Evolutionary conservation across 345 rosid genomes (phyloP).

Genomic region (Lepidium sativum): DNA sequence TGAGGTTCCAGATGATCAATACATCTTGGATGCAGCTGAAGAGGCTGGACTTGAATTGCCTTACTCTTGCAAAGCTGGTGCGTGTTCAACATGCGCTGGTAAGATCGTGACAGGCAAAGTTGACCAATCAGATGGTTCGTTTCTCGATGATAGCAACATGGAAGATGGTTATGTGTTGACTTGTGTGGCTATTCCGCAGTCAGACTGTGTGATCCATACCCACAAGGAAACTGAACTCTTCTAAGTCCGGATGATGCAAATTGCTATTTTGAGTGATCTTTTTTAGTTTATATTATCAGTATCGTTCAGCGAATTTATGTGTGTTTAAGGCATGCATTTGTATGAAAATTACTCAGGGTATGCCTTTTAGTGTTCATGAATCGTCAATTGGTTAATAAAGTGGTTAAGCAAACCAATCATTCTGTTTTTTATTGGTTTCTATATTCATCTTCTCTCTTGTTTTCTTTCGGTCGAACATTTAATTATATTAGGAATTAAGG

Average conservation of each 20-base stretch:
- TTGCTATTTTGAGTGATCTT: conserved; percentile 7
- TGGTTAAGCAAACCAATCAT: not conserved
- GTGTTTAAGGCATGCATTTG: conserved; percentile 10
- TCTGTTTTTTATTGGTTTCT: not conserved
- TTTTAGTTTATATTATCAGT: not conserved
- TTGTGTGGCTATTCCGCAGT: conserved; percentile 58
- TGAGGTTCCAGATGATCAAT: conserved; percentile 48
- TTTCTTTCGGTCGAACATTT: not conserved
- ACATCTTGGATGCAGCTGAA: conserved; percentile 83
- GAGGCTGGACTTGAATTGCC: conserved; percentile 73
- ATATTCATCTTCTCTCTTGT: not conserved
- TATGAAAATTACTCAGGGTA: conserved; percentile 12
- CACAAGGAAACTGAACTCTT: conserved; percentile 75
- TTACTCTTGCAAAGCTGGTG: conserved; percentile 88
- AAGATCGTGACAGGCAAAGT: conserved; percentile 53
- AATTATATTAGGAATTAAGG: too few species aligned
- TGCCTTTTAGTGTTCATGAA: conserved; percentile 9
- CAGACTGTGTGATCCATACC: conserved; percentile 76
- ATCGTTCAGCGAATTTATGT: not conserved
- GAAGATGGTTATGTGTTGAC: conserved; percentile 59
- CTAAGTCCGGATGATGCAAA: conserved; percentile 19
- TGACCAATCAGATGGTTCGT: conserved; percentile 80
- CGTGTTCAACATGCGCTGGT: conserved; percentile 84
- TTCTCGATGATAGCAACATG: conserved; percentile 58
- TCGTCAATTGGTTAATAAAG: conserved; percentile 15